phyloP scores from a whole-genome alignment of 2,329 filamentous ascomycete species.

The Emmonsiellopsis sp. region DNA sequence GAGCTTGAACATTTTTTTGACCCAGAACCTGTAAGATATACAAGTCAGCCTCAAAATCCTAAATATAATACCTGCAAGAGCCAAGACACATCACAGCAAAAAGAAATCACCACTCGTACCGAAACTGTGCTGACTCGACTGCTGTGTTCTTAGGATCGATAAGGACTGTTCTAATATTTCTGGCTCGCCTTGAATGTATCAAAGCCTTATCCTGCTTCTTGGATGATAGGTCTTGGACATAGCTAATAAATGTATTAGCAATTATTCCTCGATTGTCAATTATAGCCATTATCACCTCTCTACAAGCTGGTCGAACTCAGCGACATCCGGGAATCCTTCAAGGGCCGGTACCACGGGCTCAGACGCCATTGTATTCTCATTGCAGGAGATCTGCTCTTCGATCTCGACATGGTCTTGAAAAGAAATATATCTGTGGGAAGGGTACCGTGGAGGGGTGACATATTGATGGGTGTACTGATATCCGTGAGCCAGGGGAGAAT shows the following conservation, averaged over 20 bases:
- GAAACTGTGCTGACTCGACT: constrained; percentile 43
- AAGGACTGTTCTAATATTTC: constrained; percentile 40
- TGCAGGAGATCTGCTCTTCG: constrained; percentile 37
- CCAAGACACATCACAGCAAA: background rate
- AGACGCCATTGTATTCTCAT: constrained; percentile 35
- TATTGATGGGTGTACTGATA: constrained; percentile 27
- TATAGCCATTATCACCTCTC: constrained; percentile 25
- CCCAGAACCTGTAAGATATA: constrained; percentile 36
- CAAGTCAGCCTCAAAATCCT: constrained; percentile 5
- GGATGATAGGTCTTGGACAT: constrained; percentile 40
- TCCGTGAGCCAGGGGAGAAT: constrained; percentile 19
- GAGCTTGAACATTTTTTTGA: constrained; percentile 46
- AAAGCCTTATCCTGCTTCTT: constrained; percentile 46
- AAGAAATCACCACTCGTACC: constrained; percentile 23
- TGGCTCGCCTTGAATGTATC: constrained; percentile 39
- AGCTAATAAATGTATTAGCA: constrained; percentile 23
- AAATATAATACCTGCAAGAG: background rate
- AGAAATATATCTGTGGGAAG: constrained; percentile 24
- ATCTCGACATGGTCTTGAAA: constrained; percentile 32
- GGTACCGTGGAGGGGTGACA: constrained; percentile 23
- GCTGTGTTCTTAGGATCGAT: constrained; percentile 42
- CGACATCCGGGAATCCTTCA: constrained; percentile 38
- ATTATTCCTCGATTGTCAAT: background rate
- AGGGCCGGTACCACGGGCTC: constrained; percentile 35
- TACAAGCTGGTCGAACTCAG: constrained; percentile 39